Conservation (phyloP, 192 early-diverging fungal species). For the Coemansia sp. region DNA sequence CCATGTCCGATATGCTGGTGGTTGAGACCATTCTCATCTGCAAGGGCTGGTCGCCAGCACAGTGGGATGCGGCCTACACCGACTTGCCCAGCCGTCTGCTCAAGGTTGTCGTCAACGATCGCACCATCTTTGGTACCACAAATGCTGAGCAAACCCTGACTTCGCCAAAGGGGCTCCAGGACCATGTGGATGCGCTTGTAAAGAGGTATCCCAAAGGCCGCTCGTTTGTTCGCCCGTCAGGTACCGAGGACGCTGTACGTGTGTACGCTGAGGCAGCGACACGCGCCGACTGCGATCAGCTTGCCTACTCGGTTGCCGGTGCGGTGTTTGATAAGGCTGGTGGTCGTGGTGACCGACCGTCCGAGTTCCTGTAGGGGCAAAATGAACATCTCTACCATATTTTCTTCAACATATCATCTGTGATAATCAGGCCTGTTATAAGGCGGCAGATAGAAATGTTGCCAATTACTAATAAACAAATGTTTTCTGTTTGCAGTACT, state of each 20-base stretch:
- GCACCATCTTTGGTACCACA: constrained; percentile 89
- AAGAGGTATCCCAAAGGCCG: constrained; percentile 82
- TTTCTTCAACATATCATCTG: neutral
- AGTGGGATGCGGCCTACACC: constrained; percentile 93
- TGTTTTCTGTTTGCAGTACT: neutral
- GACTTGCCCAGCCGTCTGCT: constrained; percentile 93
- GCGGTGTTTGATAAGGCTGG: constrained; percentile 92
- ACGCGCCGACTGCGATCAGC: constrained; percentile 80
- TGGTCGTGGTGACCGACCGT: constrained; percentile 84
- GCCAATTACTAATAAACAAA: neutral
- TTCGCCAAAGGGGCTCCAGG: constrained; percentile 86
- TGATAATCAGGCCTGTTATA: neutral
- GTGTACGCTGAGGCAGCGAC: constrained; percentile 99
- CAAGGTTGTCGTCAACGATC: constrained; percentile 90
- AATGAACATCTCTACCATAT: neutral
- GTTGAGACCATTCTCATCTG: constrained; percentile 90
- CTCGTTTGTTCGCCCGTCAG: constrained; percentile 96
- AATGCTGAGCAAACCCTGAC: constrained; percentile 93
- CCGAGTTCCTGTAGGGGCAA: constrained; percentile 41
- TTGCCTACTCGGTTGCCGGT: constrained; percentile 84
- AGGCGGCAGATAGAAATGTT: neutral
- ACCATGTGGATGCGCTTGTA: constrained; percentile 77
- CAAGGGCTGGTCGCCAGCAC: constrained; percentile 73
- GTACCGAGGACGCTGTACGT: constrained; percentile 98
- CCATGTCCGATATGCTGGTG: constrained; percentile 93